phyloP scores from a whole-genome alignment of 1,284 basidiomycete genomes.

The Ustilago tritici region DNA sequence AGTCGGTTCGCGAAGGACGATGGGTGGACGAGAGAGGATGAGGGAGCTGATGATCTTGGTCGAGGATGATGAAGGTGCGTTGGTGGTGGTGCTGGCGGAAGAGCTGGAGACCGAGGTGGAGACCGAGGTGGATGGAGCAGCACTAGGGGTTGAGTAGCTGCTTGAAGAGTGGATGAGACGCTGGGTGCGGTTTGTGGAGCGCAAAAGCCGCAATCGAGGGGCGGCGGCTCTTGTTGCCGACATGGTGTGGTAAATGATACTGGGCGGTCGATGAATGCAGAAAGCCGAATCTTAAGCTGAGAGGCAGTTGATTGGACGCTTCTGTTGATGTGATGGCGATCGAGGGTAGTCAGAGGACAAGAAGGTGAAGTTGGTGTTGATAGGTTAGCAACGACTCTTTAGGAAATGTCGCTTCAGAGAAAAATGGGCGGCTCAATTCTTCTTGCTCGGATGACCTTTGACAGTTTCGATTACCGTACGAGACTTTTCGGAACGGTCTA shows the following conservation, averaged over 20 bases:
- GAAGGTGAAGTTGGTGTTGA: background rate
- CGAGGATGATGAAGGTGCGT: constrained; percentile 8
- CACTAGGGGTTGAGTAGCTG: constrained; percentile 15
- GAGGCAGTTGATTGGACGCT: too few relatives aligned
- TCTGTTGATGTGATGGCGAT: too few relatives aligned
- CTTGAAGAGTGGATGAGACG: constrained; percentile 29
- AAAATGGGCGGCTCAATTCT: constrained; percentile 10
- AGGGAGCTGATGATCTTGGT: constrained; percentile 72
- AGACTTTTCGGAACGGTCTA: background rate
- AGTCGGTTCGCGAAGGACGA: constrained; percentile 81
- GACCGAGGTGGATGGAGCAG: constrained; percentile 19
- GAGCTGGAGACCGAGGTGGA: constrained; percentile 18
- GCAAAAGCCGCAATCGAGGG: constrained; percentile 18
- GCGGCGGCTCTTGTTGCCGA: constrained; percentile 37
- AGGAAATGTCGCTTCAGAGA: constrained; percentile 10
- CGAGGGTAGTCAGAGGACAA: background rate
- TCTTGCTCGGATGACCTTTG: constrained; percentile 10
- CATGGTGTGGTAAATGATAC: constrained; percentile 11
- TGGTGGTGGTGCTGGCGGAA: constrained; percentile 12
- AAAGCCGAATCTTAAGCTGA: too few relatives aligned
- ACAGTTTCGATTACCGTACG: constrained; percentile 8
- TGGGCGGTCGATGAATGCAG: too few relatives aligned
- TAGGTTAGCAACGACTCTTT: constrained; percentile 6
- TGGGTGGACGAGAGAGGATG: constrained; percentile 85
- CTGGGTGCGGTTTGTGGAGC: background rate